Base-by-base conservation (phyloP, 441 rosid genomes). In the Pelargonium citronellum region DNA sequence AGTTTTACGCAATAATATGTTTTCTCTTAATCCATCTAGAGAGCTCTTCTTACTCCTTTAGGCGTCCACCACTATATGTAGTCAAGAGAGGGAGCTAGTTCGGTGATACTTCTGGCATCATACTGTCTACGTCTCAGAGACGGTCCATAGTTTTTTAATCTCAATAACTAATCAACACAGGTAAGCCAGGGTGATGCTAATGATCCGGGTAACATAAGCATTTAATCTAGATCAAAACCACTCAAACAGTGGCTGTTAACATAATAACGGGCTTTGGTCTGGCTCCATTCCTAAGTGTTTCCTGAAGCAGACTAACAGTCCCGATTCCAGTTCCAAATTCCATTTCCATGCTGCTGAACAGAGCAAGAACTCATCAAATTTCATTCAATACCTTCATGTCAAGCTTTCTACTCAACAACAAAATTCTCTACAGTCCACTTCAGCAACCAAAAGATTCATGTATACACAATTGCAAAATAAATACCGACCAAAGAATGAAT, bases 151-250 rank as follows among this genome's bases (percentile, higher is more conserved):
- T 51, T 51, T 51, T 47, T 51, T 15, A 51, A 6, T 13, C 19
- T 51, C 19, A 51, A 51, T 17, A n/a, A 15, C 58, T 51, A 3
- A 51, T 51, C 16, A 17, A 16, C 22, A 53, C 60, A 53, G 60
- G 19, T 16, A 53, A 12, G 16, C 15, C 57, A 15, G 7, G 13
- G 16, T 27, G 58, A 51, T 13, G 19, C 19, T 51, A 51, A 15
- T 51, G 19, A 17, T 1, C n/a, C 58, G 5, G 19, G 58, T 51
- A 51, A 51, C 58, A 51, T 51, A 13, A 51, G 58, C 58, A 51
- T 51, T 51, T 51, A 51, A 6, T 51, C 58, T 51, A 51, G 58
- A 51, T n/a, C 17, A 51, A 53, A 53, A 53, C 17, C 60, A 53
- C 60, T 16, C n/a, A 16, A 53, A 3, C 58, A 51, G 58, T 13